A percentile compares a stretch with the other conserved stretches of the same genome.
Conservation (phyloP, 768 basidiomycete species). For the Rhizopogon vesiculosus region DNA sequence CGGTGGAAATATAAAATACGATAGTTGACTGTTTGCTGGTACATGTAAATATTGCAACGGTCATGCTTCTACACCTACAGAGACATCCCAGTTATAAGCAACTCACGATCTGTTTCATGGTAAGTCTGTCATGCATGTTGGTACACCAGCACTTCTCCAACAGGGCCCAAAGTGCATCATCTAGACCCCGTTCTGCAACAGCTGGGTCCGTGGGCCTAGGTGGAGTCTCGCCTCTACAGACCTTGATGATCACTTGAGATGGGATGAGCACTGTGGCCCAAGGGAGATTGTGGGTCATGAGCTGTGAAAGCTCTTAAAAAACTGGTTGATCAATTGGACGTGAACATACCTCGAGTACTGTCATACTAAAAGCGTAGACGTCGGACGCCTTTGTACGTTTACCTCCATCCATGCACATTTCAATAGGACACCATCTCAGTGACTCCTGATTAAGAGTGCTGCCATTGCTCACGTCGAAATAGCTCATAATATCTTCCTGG, state of each 20-base stretch:
- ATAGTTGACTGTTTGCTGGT: neutral
- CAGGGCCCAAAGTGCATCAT: constrained; percentile 42
- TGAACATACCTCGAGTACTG: constrained; percentile 44
- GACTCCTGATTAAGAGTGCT: constrained; percentile 18
- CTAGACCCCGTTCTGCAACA: constrained; percentile 36
- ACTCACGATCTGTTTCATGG: constrained; percentile 30
- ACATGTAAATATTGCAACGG: neutral
- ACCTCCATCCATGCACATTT: constrained; percentile 45
- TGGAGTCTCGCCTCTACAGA: constrained; percentile 37
- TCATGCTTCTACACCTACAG: neutral
- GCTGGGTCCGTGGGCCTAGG: constrained; percentile 32
- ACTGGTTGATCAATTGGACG: neutral
- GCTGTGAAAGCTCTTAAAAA: constrained; percentile 20
- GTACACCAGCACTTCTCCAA: constrained; percentile 39
- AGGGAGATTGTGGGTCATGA: constrained; percentile 51
- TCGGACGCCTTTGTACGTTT: constrained; percentile 44
- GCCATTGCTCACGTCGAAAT: neutral
- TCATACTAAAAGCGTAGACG: constrained; percentile 55
- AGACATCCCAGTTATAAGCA: neutral
- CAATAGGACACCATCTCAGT: constrained; percentile 49
- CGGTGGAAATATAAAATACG: neutral
- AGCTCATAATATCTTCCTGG: constrained; percentile 44
- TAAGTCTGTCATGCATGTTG: constrained; percentile 32
- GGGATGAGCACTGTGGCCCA: constrained; percentile 44
- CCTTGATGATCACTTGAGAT: constrained; percentile 44